Evolutionary conservation across 2,329 filamentous ascomycete species (phyloP), one percentile per base, ranked within the genome.

Genomic region (Diaporthe amygdali): DNA sequence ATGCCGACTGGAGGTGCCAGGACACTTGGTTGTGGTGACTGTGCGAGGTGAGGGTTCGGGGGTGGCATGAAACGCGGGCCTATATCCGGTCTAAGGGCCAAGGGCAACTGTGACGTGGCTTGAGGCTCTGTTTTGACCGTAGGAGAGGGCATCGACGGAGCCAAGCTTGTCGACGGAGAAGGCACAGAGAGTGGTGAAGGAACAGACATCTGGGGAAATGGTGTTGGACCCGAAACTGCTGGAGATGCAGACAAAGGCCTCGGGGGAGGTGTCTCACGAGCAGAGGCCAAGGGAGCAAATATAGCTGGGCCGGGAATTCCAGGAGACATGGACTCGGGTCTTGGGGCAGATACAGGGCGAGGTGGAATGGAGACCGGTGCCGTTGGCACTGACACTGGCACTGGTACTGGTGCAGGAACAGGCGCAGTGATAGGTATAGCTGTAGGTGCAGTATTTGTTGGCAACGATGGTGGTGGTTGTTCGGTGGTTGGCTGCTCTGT

Each of bases 1-100:
- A 74, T 70, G 2, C 72, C 66, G 8, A 71, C 67, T 22, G 78
- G 78, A n/a, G 76, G 76, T 9, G 77, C 76, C 3, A 79, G 76
- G 30, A 79, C 70, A 34, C 55, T 72, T 8, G 51, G 44, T 39
- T 70, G 72, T 51, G 71, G 15, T 25, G 69, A 39, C 15, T 68
- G 71, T 27, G 66, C 49, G 10, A 73, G 61, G 44, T 73, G 71
- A 30, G 71, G 71, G 63, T 73, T 73, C 8, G 71, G 71, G 54
- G 71, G 71, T 51, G 71, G 71, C 71, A 73, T 73, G 37, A 73
- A 73, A 5, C 71, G 64, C 17, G 71, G 71, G 5, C 71, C 69
- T 47, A 71, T 55, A 47, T 73, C 71, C 10, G 69, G 71, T 32
- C 71, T 68, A 15, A 73, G 54, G 20, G 69, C 69, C 9, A 73